Evolutionary conservation across 805 yeast species (phyloP).

Genomic region (Millerago galiae): DNA sequence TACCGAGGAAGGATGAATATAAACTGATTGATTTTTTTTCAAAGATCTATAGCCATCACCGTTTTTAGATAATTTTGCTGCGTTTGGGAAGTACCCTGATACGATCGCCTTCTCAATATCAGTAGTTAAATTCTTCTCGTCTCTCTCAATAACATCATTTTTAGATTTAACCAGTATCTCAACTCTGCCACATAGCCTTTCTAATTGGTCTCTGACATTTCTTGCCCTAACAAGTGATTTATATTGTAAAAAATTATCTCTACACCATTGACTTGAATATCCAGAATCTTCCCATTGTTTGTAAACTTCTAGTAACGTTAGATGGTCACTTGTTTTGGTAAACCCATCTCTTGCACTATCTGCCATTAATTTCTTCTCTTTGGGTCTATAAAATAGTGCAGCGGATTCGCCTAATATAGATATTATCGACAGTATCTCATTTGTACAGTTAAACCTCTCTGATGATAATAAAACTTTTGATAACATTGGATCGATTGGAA

Average conservation of each 20-base stretch:
- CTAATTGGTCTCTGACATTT: conserved; percentile 67
- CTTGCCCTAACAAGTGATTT: conserved; percentile 61
- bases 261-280: conserved; percentile 74
- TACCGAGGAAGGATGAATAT: conserved; percentile 81
- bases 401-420: conserved; percentile 81
- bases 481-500: conserved; percentile 88
- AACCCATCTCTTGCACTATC: conserved; percentile 58
- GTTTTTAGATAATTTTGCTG: conserved; percentile 78
- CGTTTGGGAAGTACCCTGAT: conserved; percentile 95
- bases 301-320: conserved; percentile 68
- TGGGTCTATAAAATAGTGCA: conserved; percentile 63
- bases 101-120: conserved; percentile 80
- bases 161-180: conserved; percentile 35
- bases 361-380: conserved; percentile 58
- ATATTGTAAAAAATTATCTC: conserved; percentile 74
- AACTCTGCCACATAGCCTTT: conserved; percentile 48
- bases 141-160: conserved; percentile 25
- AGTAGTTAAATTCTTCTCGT: conserved; percentile 42
- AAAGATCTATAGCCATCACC: conserved; percentile 61
- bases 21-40: conserved; percentile 64
- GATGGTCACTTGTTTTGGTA: conserved; percentile 59
- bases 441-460: conserved; percentile 51
- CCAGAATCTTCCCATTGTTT: conserved; percentile 69
- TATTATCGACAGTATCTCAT: conserved; percentile 65
- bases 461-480: conserved; percentile 70